phyloP scores from a whole-genome alignment of 192 early-diverging fungal genomes.

The Lobosporangium transversale region DNA sequence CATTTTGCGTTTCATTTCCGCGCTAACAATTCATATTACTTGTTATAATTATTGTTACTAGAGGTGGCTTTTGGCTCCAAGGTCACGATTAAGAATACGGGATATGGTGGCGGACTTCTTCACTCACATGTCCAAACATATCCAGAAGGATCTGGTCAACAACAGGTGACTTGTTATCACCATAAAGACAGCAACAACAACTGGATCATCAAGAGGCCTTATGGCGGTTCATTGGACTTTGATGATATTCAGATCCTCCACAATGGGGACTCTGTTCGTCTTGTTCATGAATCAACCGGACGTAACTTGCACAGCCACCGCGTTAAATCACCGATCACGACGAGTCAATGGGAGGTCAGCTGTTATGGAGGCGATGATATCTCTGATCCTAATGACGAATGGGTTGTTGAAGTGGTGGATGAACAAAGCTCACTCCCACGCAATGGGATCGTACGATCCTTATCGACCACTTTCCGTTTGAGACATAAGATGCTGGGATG shows the following conservation, averaged over 20 bases:
- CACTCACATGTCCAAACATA: conserved; percentile 94
- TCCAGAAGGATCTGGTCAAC: conserved; percentile 85
- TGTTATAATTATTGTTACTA: no score
- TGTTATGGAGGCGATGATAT: conserved; percentile 83
- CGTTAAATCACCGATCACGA: conserved; percentile 80
- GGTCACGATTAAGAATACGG: conserved; percentile 85
- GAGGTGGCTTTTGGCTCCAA: conserved; percentile 93
- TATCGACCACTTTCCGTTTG: conserved; percentile 86
- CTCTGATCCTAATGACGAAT: conserved; percentile 90
- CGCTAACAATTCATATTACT: no score
- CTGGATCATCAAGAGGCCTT: conserved; percentile 76
- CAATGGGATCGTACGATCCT: conserved; percentile 65
- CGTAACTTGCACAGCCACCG: conserved; percentile 90
- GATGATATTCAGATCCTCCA: conserved; percentile 70
- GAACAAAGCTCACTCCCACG: conserved; percentile 62
- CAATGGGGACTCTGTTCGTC: conserved; percentile 84
- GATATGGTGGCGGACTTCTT: conserved; percentile 87
- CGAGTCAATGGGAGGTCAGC: conserved; percentile 85
- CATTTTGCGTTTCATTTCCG: no score
- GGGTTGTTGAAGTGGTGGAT: conserved; percentile 86
- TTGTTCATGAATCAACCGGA: conserved; percentile 76
- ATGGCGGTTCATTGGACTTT: conserved; percentile 24
- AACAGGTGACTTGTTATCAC: conserved; percentile 95
- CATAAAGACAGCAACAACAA: conserved; percentile 95
- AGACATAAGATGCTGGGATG: conserved; percentile 79